phyloP scores from a whole-genome alignment of 2,329 filamentous ascomycete species.

The Xylaria polymorpha region DNA sequence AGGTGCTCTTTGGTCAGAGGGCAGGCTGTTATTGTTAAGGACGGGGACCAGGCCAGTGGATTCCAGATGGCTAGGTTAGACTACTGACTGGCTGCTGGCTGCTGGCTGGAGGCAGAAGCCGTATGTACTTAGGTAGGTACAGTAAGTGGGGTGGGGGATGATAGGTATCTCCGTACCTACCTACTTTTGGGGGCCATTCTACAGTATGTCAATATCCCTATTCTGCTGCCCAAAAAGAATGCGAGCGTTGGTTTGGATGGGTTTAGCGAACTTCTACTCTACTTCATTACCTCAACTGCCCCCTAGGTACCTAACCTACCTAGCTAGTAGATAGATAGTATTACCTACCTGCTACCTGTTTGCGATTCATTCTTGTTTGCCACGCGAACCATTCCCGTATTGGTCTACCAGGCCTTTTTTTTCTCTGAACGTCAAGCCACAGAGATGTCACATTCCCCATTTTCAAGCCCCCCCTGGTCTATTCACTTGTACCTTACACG shows the following conservation, averaged over 20 bases:
- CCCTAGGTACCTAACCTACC: background rate
- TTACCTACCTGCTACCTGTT: too few relatives aligned
- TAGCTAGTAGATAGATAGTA: too few relatives aligned
- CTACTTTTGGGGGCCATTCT: background rate
- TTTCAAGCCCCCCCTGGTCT: background rate
- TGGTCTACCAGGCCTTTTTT: too few relatives aligned
- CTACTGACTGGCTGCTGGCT: too few relatives aligned
- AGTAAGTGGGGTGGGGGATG: slow-evolving; percentile 12
- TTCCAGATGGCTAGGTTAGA: too few relatives aligned
- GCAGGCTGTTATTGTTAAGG: slow-evolving; percentile 23
- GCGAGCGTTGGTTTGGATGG: background rate
- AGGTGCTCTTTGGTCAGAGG: background rate
- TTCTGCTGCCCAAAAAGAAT: background rate
- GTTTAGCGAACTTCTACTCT: background rate
- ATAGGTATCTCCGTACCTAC: background rate
- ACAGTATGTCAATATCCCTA: too few relatives aligned
- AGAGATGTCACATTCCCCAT: too few relatives aligned
- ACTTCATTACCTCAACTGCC: background rate
- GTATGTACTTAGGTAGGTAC: too few relatives aligned
- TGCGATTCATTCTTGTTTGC: too few relatives aligned
- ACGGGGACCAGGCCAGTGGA: background rate
- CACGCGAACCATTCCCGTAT: too few relatives aligned
- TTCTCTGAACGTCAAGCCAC: too few relatives aligned
- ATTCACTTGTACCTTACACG: background rate
- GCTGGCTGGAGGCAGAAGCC: slow-evolving; percentile 19